Base-by-base conservation (phyloP, 331 rosid species). In the Malus hybrid region DNA sequence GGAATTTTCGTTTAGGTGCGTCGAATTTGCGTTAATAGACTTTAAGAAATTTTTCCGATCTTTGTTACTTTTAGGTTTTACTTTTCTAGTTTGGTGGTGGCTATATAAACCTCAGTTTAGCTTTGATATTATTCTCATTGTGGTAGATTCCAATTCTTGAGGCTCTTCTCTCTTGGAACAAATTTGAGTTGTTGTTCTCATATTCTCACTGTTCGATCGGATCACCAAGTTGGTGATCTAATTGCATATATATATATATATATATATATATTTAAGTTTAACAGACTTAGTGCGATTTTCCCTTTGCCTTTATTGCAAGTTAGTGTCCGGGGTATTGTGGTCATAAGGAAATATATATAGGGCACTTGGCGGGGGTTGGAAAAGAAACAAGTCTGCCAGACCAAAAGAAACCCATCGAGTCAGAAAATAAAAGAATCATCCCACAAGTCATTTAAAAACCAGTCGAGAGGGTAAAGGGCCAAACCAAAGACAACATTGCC, bases 301-400 rank as follows among this genome's bases (percentile, higher is more conserved):
- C 69, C 74, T 75, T 87, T 80, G 78, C 95, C 72, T 88, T 91
- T 73, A 72, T 27, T 0, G 55, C 66, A 91, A 85, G 93, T 79
- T 85, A 87, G 86, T 34, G 78, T 70, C 55, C 31, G 65, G 91
- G 90, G 85, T 69, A 80, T 72, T 80, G 4, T 65, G 68, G 85
- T 81, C 78, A 79, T 73, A 74, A 13, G 48, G 34, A 66, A 74
- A 4, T 18, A 52, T 18, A 52, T 16, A 52, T 63, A 60, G 54
- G 48, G 74, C 68, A 73, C 84, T 69, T 83, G 87, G 79, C 83
- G 70, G 84, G 80, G 67, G 78, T 69, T 86, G 75, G 90, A 82
- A 42, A 42, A 42, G 48, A 42, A 42, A 42, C 48, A 42, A 85
- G 79, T 82, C n/a, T 10, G 78, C 80, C 19, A 9, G 85, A 72